Evolutionary conservation across 257 asterid species (phyloP).

Genomic region (Rhazya stricta): DNA sequence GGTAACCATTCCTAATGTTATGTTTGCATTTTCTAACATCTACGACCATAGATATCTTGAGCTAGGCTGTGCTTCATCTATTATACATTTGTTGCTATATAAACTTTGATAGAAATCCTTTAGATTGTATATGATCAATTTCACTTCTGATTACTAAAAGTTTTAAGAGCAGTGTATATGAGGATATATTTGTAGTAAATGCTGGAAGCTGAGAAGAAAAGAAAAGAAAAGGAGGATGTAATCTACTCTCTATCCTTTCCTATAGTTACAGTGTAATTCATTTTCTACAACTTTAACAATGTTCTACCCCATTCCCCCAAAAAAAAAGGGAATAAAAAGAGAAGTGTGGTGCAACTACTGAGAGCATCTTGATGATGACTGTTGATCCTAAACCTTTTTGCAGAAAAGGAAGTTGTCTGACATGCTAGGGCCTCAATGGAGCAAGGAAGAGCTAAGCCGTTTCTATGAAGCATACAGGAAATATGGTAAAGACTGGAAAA

Average conservation of each 20-base stretch:
- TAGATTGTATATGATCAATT: background rate
- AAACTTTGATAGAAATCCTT: background rate
- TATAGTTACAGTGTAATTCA: background rate
- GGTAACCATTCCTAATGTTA: background rate
- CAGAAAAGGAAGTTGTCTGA: constrained; percentile 85
- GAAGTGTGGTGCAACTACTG: background rate
- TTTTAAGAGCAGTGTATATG: background rate
- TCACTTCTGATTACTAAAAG: background rate
- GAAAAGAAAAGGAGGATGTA: background rate
- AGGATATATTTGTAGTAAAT: background rate
- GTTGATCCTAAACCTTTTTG: constrained; percentile 6
- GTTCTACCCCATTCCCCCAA: background rate
- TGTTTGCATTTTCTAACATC: background rate
- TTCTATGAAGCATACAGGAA: constrained; percentile 84
- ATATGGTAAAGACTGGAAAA: constrained; percentile 81
- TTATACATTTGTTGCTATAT: background rate
- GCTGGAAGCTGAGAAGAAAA: background rate
- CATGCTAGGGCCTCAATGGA: constrained; percentile 89
- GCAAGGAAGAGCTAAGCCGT: constrained; percentile 65
- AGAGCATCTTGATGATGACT: background rate
- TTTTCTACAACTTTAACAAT: background rate
- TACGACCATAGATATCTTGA: background rate
- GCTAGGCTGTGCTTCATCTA: background rate
- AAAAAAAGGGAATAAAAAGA: background rate
- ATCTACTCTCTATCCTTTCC: background rate